Conservation (phyloP, 2,329 filamentous ascomycete genomes). For the Cadophora sp. region DNA sequence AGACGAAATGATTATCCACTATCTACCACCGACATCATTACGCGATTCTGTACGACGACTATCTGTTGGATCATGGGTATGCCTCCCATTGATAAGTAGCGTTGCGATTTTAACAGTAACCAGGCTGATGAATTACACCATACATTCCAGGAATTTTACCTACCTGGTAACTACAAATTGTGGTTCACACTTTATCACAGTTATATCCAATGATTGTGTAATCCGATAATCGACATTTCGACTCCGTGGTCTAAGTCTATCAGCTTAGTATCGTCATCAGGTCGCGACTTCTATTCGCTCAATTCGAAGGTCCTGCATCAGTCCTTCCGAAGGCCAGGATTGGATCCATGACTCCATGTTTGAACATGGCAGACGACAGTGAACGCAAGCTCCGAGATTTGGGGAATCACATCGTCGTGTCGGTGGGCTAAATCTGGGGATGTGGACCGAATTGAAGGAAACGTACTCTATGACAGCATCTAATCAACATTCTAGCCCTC, state of each 20-base stretch:
- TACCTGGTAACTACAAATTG: not conserved
- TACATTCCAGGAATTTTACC: not conserved
- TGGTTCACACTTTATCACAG: not conserved
- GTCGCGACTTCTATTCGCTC: too few species aligned
- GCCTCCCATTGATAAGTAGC: not conserved
- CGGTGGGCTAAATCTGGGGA: not conserved
- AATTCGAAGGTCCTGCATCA: too few species aligned
- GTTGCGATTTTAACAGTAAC: not conserved
- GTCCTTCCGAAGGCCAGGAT: too few species aligned
- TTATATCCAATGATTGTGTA: not conserved
- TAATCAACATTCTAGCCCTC: too few species aligned
- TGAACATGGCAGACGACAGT: not conserved
- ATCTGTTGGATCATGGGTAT: slow-evolving; percentile 3
- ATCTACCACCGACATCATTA: not conserved
- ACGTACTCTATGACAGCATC: not conserved
- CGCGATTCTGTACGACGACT: not conserved
- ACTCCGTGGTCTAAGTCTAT: not conserved
- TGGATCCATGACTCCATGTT: not conserved
- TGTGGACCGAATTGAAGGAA: not conserved
- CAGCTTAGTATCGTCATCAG: not conserved
- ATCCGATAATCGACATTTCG: not conserved
- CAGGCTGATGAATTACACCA: not conserved
- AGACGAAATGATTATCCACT: slow-evolving; percentile 48
- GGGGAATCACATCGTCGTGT: not conserved
- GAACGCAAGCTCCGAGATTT: not conserved